Base-by-base conservation (phyloP, 2,329 filamentous ascomycete species). In the Cladosporium sp. region DNA sequence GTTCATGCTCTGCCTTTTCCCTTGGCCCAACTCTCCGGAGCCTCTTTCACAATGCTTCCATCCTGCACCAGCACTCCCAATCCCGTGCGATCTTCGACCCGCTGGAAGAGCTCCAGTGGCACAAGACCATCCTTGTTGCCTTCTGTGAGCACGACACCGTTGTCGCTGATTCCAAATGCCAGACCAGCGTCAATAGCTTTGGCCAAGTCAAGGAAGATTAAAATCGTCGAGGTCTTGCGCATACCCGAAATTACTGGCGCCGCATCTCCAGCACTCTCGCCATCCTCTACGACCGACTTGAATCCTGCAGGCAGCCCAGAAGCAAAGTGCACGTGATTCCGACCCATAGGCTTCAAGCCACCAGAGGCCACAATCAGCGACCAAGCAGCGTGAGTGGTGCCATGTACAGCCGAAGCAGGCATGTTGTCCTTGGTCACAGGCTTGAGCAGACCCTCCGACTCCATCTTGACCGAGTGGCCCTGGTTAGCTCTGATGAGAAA, bases 401-500 rank as follows among this genome's bases (percentile, higher is more conserved):
- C 94, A 79, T 98, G 93, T 2, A 98, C 86, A 3, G 93, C 91
- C 3, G 67, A 70, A 2, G 63, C 55, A 29, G 77, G 75, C 16
- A 71, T n/a, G 35, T 74, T 73, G 1, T 72, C 69, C 1, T 86
- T 74, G 1, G 87, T 88, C 65, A 97, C 82, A 7, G 89, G 88
- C 23, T 83, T 84, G 3, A 97, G 85, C 2, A 96, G 84, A 0
- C 85, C 85, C 56, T 89, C 86, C n/a, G 87, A 87, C 31, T 91
- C 89, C 40, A 89, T 80, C 73, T 88, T 87, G 75, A 99, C 91
- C 72, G 88, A 92, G 81, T 98, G 95, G 64, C 95, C 95, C 80
- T 98, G 95, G 75, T 96, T 97, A 31, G 95, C 95, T 73, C 95
- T 92, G 79, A 99, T 97, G 35, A 96, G 84, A 81, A 89, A 97